These are phyloP conservation scores for Globisporangium takayamanum DNA, from an alignment of 352 stramenopile genomes.

Conservation along the genomic window DNA sequence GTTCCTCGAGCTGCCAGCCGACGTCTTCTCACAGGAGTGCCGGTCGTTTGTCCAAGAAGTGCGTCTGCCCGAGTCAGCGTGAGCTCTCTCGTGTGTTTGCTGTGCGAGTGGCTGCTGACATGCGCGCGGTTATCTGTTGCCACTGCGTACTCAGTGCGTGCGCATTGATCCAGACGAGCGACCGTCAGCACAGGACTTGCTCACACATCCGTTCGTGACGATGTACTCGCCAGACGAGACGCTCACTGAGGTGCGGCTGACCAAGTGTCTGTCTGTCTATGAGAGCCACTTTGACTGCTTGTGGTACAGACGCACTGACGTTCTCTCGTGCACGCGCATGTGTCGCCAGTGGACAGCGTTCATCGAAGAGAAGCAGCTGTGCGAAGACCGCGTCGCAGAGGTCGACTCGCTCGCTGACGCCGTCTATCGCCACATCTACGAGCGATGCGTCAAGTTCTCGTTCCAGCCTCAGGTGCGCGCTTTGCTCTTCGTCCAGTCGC, in stretches of 20 bases:
- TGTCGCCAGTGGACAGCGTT: constrained; percentile 50
- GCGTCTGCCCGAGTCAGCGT: constrained; percentile 1
- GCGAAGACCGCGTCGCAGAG: constrained; percentile 51
- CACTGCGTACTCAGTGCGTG: constrained; percentile 34
- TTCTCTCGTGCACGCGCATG: background rate
- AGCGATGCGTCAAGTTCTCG: constrained; percentile 68
- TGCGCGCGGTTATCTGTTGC: background rate
- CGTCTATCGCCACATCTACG: constrained; percentile 74
- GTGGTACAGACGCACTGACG: background rate
- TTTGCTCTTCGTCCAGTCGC: background rate
- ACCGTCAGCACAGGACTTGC: constrained; percentile 51
- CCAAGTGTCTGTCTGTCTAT: background rate
- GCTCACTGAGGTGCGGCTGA: constrained; percentile 39
- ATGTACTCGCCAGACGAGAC: constrained; percentile 68
- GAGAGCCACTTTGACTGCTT: too few relatives aligned
- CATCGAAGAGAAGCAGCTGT: constrained; percentile 46
- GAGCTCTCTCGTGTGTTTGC: background rate
- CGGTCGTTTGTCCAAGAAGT: constrained; percentile 67
- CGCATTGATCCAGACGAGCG: constrained; percentile 56
- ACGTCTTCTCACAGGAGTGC: constrained; percentile 62
- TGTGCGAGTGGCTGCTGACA: background rate
- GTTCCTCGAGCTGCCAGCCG: constrained; percentile 52
- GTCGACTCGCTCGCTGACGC: constrained; percentile 63
- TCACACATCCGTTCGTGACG: constrained; percentile 65
- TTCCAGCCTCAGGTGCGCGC: constrained; percentile 58